These are phyloP conservation scores for Microdochium nivale DNA, from an alignment of 2,329 filamentous ascomycete genomes.

Conservation along the genomic window DNA sequence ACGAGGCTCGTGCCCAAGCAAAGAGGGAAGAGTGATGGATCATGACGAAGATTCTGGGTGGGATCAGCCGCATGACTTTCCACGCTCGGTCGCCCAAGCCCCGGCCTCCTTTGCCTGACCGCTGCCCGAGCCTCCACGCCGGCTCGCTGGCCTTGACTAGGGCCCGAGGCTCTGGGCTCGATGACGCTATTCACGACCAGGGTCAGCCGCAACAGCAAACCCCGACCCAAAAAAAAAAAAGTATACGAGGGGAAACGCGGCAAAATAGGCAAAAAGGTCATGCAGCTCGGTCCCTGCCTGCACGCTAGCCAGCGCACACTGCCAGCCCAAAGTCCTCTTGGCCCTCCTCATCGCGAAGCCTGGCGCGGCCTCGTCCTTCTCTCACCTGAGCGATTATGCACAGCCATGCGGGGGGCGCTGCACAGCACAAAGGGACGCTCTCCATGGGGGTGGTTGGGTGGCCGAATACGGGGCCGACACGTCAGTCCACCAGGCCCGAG, in stretches of 20 bases:
- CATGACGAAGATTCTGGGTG: neutral
- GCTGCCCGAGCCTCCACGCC: neutral
- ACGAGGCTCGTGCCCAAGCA: too few relatives aligned
- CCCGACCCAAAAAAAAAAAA: neutral
- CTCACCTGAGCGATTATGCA: neutral
- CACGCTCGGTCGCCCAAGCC: neutral
- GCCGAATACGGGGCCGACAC: conserved; percentile 1
- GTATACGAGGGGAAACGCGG: neutral
- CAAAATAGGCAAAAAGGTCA: neutral
- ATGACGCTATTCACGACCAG: neutral
- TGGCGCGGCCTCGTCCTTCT: too few relatives aligned
- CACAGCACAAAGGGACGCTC: neutral
- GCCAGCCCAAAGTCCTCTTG: neutral
- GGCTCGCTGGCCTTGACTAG: too few relatives aligned
- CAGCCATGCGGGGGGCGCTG: neutral
- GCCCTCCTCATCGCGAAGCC: too few relatives aligned
- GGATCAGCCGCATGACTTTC: neutral
- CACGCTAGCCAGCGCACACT: neutral
- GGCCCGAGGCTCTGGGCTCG: neutral
- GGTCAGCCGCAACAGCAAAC: neutral
- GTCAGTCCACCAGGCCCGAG: neutral
- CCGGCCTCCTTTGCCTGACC: neutral
- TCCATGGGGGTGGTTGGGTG: neutral
- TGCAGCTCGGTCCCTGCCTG: neutral
- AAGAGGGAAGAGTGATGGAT: too few relatives aligned